Base-by-base conservation (phyloP, 164 flowering plant species). In the Houttuynia cordata region DNA sequence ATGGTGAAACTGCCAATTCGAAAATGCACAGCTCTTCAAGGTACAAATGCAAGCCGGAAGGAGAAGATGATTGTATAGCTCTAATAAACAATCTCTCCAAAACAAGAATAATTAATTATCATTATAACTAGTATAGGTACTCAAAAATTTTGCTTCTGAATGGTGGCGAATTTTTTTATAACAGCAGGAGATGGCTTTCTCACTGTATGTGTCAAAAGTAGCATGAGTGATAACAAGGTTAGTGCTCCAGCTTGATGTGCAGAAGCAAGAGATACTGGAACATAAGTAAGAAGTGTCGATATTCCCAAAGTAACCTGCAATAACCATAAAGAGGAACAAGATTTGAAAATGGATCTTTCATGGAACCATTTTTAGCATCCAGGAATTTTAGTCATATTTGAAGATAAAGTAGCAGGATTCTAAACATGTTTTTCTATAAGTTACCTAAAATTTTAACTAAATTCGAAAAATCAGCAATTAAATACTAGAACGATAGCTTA, bases 231-330 rank as follows among this genome's bases (percentile, higher is more conserved):
- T 62, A 90, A 53, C 58, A 90, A 87, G 34, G 92, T 88, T 53
- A 93, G 66, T 30, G 97, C 96, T 50, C 97, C 99, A 53, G 96
- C 99, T 66, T 90, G 97, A 73, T 93, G 97, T 47, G 97, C 99
- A 24, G 84, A 68, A 56, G 91, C 97, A 18, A 73, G 84, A 1
- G 91, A 85, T 42, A 83, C 92, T 2, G 97, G 97, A 24, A 93
- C 99, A 52, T 93, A 90, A 0, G 95, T 80, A 8, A 93, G 74
- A 49, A 93, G 94, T 17, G 99, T 93, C 39, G 95, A 77, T 72
- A 93, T 73, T 53, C 99, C 99, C 51, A 93, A 60, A 0, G 93
- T 83, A 20, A 90, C 97, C 99, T 90, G 85, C 74, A 76, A 55
- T 7, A 14, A 58, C 17, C 56, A 57, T 57, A 15, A 37, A n/a